These are phyloP conservation scores for Mycosphaerella sp. DNA, from an alignment of 2,329 filamentous ascomycete genomes.

Conservation along the genomic window DNA sequence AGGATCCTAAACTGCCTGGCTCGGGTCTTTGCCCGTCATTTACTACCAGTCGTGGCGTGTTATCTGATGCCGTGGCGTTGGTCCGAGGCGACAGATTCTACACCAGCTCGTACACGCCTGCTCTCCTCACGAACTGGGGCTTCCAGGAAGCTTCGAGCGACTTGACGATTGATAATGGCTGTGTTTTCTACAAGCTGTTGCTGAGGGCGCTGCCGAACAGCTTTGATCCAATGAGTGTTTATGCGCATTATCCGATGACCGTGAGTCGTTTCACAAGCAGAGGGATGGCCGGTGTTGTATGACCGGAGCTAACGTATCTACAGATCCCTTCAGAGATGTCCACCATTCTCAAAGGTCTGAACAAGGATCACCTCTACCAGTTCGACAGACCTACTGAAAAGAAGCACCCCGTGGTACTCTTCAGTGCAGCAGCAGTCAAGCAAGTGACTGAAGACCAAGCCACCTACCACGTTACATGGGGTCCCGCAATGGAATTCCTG, in stretches of 20 bases:
- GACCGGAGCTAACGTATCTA: too few species aligned
- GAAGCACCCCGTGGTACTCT: slow-evolving; percentile 38
- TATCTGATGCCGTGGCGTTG: slow-evolving; percentile 55
- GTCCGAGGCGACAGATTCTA: slow-evolving; percentile 56
- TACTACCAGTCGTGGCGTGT: slow-evolving; percentile 50
- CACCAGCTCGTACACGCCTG: slow-evolving; percentile 39
- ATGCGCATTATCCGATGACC: slow-evolving; percentile 46
- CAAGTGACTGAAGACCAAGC: slow-evolving; percentile 40
- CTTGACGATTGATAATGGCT: slow-evolving; percentile 42
- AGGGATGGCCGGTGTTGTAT: too few species aligned
- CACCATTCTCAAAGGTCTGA: slow-evolving; percentile 38
- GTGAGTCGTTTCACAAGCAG: too few species aligned
- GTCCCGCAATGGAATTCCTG: slow-evolving; percentile 41
- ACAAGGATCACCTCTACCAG: slow-evolving; percentile 39
- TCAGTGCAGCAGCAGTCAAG: slow-evolving; percentile 41
- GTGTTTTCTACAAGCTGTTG: slow-evolving; percentile 48
- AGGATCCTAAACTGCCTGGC: slow-evolving; percentile 47
- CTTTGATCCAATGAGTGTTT: slow-evolving; percentile 44
- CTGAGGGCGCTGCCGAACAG: slow-evolving; percentile 46
- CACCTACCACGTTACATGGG: slow-evolving; percentile 44
- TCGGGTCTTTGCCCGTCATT: slow-evolving; percentile 49
- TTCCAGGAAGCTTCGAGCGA: slow-evolving; percentile 45
- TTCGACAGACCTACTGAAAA: slow-evolving; percentile 27
- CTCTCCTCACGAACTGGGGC: slow-evolving; percentile 37
- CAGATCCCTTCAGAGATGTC: slow-evolving; percentile 41